Base-by-base conservation (phyloP, 495 filamentous ascomycete genomes). In the Cercophora samala region DNA sequence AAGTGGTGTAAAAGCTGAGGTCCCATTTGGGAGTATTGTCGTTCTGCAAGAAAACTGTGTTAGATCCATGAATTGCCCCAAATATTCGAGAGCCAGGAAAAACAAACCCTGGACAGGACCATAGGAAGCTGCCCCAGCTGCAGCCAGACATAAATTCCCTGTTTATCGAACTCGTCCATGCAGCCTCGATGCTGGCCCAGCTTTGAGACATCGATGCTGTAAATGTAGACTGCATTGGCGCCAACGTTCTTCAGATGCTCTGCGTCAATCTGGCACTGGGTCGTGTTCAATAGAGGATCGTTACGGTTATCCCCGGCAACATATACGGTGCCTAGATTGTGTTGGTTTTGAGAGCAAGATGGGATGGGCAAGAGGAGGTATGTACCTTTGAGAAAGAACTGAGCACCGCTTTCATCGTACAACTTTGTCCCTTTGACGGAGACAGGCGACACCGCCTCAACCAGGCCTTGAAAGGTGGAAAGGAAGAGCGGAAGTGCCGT, bases 201-300 rank as follows among this genome's bases (percentile, higher is more conserved):
- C 21, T 70, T 82, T 19, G 69, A 68, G 3, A 88, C 74, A 70
- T 93, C 89, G 63, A 92, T 90, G 72, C 92, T 91, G 77, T 95
- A 95, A 52, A 93, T 89, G 60, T 91, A 90, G 70, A 95, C 91
- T 19, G 90, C 82, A 74, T 95, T 95, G 79, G 89, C 84, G 61
- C 90, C 90, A 62, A 93, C 72, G 51, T 86, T 83, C 68, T 89
- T 78, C 90, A 95, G 93, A 64, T 89, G 81, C 26, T 77, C 74
- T 51, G 90, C 87, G 78, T 95, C 91, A 53, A 85, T 85, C 70
- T 84, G 75, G 80, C 91, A 95, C 82, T 93, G 91, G 18, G 80
- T 81, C 26, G 81, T 82, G 75, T 93, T 82, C 66, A 88, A 74
- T 67, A 95, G 81, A 24, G 91, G 91, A 73, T 95, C 91, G 15